Evolutionary conservation across 176 grass and related monocot species (phyloP).

Genomic region (Bothriochloa decipiens): DNA sequence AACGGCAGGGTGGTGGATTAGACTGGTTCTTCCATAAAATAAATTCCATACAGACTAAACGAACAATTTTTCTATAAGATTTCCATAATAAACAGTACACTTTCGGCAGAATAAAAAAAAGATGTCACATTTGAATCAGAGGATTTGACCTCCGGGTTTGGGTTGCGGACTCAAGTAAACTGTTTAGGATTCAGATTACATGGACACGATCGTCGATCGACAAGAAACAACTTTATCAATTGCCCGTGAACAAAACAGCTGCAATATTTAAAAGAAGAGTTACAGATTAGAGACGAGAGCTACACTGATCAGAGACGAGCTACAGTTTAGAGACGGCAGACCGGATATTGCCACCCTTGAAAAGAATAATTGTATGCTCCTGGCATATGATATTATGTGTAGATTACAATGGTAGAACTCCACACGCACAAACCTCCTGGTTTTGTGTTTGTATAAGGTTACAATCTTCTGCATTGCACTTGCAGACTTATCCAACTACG

Average conservation of each 20-base stretch:
- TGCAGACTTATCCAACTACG: constrained; percentile 9
- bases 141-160: not conserved
- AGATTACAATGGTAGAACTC: constrained; percentile 51
- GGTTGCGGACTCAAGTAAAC: no score
- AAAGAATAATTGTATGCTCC: constrained; percentile 39
- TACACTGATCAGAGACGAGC: no score
- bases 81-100: not conserved
- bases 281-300: no score
- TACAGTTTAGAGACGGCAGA: no score
- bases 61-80: not conserved
- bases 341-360: not conserved
- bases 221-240: not conserved
- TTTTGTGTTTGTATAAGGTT: constrained; percentile 46
- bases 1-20: not conserved
- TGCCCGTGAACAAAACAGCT: not conserved
- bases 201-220: no score
- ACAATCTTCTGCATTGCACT: constrained; percentile 43
- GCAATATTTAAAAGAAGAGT: not conserved
- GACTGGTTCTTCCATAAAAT: not conserved
- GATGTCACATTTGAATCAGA: not conserved
- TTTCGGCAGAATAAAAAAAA: not conserved
- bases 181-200: not conserved
- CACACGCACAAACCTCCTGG: constrained; percentile 35
- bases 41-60: not conserved
- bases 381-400: constrained; percentile 39